Evolutionary conservation across 352 stramenopile species (phyloP), one percentile per base, ranked within the genome.

Genomic region (Phytopythium mirpurense): DNA sequence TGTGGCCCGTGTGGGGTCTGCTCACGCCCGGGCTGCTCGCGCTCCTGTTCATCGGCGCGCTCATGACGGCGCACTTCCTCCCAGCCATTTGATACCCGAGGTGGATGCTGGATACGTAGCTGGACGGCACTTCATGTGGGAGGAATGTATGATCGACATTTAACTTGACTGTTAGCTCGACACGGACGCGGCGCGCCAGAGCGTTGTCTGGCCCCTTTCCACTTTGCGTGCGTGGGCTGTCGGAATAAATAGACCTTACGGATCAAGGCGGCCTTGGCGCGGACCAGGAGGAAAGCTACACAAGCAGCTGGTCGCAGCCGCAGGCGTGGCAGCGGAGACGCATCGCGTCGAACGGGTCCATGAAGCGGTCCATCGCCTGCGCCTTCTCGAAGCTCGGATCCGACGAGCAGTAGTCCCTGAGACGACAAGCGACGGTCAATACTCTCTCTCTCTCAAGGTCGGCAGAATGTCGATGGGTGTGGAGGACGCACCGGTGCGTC

Each of bases 41-140:
- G n/a, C 73, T 96, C 11, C 78, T 97, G 55, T 84, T 88, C 51
- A 86, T 98, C 46, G 94, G 88, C 9, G 65, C 76, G n/a, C 76
- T 98, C 47, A 98, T 98, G 79, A 86, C 75, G 1, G 74, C 93
- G 7, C 92, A 98, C 71, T 98, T 98, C 62, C 67, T 98, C 49
- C 94, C 94, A 2, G 75, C 80, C 8, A 93, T 92, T 19, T 93
- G 48, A 73, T n/a, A n/a, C n/a, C n/a, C n/a, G n/a, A n/a, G n/a
- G 51, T 21, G 7, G n/a, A 32, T 27, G 34, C 9, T 4, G 5
- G 11, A 11, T 29, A 16, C 5, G 23, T n/a, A 44, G 19, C 34
- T 36, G 18, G 42, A 45, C n/a, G 5, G 23, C 14, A 37, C 46
- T 56, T 2, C 52, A 36, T 40, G 57, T 56, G n/a, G n/a, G n/a